Evolutionary conservation across 371 early-diverging fungal genomes (phyloP), one percentile per base, ranked within the genome.

Genomic region (Mortierella sp.): DNA sequence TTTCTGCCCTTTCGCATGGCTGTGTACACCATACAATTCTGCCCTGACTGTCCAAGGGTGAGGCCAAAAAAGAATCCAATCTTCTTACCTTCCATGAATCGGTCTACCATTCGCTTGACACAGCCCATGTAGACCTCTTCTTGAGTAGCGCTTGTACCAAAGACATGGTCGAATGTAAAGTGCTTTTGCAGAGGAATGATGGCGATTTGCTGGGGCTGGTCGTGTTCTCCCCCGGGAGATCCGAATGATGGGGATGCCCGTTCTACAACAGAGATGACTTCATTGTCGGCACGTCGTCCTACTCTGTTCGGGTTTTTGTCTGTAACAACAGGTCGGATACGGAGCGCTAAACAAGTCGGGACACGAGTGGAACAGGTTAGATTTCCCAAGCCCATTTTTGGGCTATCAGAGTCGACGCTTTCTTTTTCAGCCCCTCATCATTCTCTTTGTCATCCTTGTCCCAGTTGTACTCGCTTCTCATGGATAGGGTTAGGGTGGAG

Each of bases 151-250:
- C 81, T 81, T 0, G 86, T 76, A 14, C 88, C 91, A 79, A 92
- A 95, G 21, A 91, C 91, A 59, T 87, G 78, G 78, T 96, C 95
- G 60, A 89, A 96, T 53, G 89, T 87, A 76, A 93, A 96, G 12
- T 81, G 68, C 39, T 81, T 76, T 72, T 85, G 85, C 19, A 87
- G 81, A 16, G 86, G 86, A 8, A 82, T 80, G 51, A 88, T 78
- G 0, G 50, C 61, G 18, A 74, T 54, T 43, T 68, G 76, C 50
- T 68, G 69, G 2, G 69, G 69, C 41, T 56, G 54, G 30, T 74
- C 65, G n/a, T 71, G 56, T 24, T 59, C 57, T 38, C 39, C 59
- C 26, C 43, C 16, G 34, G 63, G 30, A 42, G 50, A 21, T 46
- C 30, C 72, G 63, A 67, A 84, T 61, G 31, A 71, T 59, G 47